Conservation (phyloP, 2,329 filamentous ascomycete species). For the Xylariaceae sp. region DNA sequence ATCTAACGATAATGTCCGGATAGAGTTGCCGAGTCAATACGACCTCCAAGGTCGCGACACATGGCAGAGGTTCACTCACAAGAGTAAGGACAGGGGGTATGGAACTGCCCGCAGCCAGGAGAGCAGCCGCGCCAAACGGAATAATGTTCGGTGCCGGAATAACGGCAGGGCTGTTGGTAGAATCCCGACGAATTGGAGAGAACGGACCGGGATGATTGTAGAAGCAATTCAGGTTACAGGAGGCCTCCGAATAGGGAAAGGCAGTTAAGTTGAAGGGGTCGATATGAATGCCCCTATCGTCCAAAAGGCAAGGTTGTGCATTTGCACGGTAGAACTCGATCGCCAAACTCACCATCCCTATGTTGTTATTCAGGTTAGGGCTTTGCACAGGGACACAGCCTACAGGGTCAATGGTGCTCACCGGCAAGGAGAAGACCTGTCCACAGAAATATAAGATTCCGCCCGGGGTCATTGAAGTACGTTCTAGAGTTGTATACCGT, state of each 20-base stretch:
- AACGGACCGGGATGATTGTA: constrained; percentile 39
- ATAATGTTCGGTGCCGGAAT: constrained; percentile 52
- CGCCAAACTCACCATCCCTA: constrained; percentile 55
- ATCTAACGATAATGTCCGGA: neutral
- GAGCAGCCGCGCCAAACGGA: constrained; percentile 54
- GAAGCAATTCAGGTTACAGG: constrained; percentile 46
- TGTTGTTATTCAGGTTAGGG: neutral
- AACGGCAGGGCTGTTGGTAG: constrained; percentile 57
- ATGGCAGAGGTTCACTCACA: constrained; percentile 27
- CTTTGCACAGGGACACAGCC: neutral
- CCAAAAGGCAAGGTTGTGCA: constrained; percentile 38
- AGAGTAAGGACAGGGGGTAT: constrained; percentile 59
- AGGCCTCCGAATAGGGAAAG: constrained; percentile 41
- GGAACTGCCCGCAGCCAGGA: constrained; percentile 59
- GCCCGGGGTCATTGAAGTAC: constrained; percentile 58
- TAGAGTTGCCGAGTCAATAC: neutral
- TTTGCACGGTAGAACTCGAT: constrained; percentile 59
- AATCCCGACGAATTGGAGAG: constrained; percentile 50
- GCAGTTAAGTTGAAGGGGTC: constrained; percentile 19
- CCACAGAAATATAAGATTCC: constrained; percentile 64
- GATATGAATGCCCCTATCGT: constrained; percentile 36
- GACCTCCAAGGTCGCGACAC: neutral
- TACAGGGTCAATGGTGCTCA: constrained; percentile 27
- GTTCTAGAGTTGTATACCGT: constrained; percentile 57
- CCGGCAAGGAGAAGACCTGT: constrained; percentile 56